A percentile compares a stretch with the other conserved stretches of the same genome.
Conservation (phyloP, 495 filamentous ascomycete species). For the Clohesyomyces aquaticus region DNA sequence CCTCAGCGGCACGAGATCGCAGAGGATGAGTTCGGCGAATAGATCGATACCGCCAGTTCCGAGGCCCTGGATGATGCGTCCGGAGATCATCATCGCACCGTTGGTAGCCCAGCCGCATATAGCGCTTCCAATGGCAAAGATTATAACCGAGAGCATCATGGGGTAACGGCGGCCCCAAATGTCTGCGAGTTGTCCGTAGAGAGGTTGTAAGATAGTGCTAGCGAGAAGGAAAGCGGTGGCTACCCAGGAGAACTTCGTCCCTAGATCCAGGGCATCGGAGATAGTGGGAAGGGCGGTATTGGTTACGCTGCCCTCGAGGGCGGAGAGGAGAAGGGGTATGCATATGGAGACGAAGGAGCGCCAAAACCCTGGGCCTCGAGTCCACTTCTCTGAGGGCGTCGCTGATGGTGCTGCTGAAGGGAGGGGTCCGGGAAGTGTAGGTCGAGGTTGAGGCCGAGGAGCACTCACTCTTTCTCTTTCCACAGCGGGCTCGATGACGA, state of each 20-base stretch:
- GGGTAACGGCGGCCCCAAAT: constrained; percentile 31
- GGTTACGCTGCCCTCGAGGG: constrained; percentile 33
- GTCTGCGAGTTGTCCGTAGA: constrained; percentile 25
- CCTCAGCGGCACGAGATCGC: constrained; percentile 28
- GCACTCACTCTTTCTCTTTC: too few relatives aligned
- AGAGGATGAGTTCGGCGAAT: constrained; percentile 29
- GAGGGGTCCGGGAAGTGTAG: too few relatives aligned
- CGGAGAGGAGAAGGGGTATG: constrained; percentile 30
- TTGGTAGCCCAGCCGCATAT: constrained; percentile 21
- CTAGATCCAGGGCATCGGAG: constrained; percentile 26
- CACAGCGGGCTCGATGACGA: too few relatives aligned
- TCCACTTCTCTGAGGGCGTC: constrained; percentile 31
- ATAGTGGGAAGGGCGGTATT: constrained; percentile 32
- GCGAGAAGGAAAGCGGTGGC: constrained; percentile 18
- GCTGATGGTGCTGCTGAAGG: constrained; percentile 14
- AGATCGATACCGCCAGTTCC: constrained; percentile 35
- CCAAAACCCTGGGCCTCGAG: constrained; percentile 22
- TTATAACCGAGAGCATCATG: constrained; percentile 25
- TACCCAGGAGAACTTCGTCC: constrained; percentile 14
- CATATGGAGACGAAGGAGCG: constrained; percentile 27
- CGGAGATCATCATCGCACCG: constrained; percentile 20
- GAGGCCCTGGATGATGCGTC: constrained; percentile 27
- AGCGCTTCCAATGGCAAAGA: constrained; percentile 28
- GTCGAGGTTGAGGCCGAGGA: too few relatives aligned
- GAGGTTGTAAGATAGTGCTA: constrained; percentile 31